Conservation (phyloP, 106 monocot genomes). For the Dioscorea dumetorum region DNA sequence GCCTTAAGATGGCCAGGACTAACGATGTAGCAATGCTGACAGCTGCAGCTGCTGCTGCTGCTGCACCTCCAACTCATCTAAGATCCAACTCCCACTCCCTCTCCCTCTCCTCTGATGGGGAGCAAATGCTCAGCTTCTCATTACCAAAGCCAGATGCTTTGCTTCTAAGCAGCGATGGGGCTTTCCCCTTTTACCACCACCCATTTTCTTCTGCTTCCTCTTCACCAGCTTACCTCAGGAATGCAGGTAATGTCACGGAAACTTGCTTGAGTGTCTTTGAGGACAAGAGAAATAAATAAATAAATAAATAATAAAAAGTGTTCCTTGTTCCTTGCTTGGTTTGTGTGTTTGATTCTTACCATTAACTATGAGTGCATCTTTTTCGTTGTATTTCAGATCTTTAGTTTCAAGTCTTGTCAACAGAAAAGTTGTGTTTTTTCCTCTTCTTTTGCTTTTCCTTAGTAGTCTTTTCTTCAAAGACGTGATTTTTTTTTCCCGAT, state of each 20-base stretch:
- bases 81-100: constrained; percentile 30
- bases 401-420: constrained; percentile 35
- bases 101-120: constrained; percentile 42
- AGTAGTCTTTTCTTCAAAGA: constrained; percentile 24
- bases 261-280: background rate
- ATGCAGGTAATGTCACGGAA: constrained; percentile 30
- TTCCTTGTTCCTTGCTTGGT: background rate
- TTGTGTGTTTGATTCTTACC: constrained; percentile 4
- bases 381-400: constrained; percentile 10
- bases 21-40: constrained; percentile 6
- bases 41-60: constrained; percentile 8
- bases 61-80: constrained; percentile 9
- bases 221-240: constrained; percentile 18
- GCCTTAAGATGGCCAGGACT: constrained; percentile 20
- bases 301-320: background rate
- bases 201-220: background rate
- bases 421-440: constrained; percentile 10
- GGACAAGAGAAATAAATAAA: background rate
- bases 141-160: constrained; percentile 26
- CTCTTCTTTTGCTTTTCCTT: constrained; percentile 15
- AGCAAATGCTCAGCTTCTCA: constrained; percentile 90
- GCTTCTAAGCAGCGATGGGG: constrained; percentile 20
- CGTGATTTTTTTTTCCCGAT: constrained; percentile 5
- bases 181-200: constrained; percentile 25
- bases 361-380: constrained; percentile 14